phyloP scores from a whole-genome alignment of 257 asterid species.

The Galeopsis tetrahit region DNA sequence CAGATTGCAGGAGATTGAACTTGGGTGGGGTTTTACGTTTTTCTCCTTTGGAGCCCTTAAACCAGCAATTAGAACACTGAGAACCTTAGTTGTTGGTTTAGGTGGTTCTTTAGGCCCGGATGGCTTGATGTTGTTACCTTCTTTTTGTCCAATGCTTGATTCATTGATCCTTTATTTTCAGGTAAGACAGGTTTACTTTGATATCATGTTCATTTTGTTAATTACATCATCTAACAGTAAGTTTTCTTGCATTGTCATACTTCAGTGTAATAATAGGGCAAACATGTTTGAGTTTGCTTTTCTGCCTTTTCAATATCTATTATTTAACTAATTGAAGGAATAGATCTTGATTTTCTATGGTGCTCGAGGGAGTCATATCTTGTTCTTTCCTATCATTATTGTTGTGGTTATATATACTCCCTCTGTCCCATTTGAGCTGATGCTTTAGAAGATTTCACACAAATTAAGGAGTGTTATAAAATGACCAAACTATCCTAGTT shows the following conservation, averaged over 20 bases:
- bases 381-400: neutral
- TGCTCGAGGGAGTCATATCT: conserved; percentile 16
- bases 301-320: conserved; percentile 26
- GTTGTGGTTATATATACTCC: neutral
- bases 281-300: conserved; percentile 15
- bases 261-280: conserved; percentile 23
- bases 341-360: neutral
- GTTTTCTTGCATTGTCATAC: conserved; percentile 23
- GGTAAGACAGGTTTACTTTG: conserved; percentile 46
- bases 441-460: neutral
- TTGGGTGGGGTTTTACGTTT: conserved; percentile 94
- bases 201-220: conserved; percentile 11
- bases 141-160: conserved; percentile 75
- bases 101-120: conserved; percentile 83
- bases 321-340: neutral
- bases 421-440: neutral
- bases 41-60: conserved; percentile 58
- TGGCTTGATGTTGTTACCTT: conserved; percentile 68
- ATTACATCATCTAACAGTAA: neutral
- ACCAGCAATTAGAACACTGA: conserved; percentile 65
- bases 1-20: conserved; percentile 68
- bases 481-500: neutral
- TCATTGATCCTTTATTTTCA: conserved; percentile 76
- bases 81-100: conserved; percentile 67
- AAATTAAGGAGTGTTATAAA: neutral